Conservation (phyloP, 805 yeast genomes). For the Spathaspora passalidarum region DNA sequence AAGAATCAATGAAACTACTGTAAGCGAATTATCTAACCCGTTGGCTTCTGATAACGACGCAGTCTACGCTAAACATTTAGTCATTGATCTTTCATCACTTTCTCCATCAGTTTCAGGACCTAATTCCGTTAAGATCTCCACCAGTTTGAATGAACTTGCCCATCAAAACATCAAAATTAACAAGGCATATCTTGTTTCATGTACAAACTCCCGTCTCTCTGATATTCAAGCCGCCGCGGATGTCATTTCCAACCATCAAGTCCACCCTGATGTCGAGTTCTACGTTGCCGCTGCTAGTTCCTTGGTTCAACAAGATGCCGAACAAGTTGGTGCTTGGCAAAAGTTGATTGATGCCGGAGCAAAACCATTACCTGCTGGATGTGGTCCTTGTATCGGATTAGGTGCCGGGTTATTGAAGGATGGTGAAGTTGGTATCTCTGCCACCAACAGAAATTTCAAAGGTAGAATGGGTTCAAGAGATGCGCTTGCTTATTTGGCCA, state of each 20-base stretch:
- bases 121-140: slow-evolving; percentile 91
- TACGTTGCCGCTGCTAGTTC: slow-evolving; percentile 98
- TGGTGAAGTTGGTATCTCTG: slow-evolving; percentile 97
- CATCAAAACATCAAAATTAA: slow-evolving; percentile 71
- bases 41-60: slow-evolving; percentile 71
- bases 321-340: slow-evolving; percentile 89
- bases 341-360: slow-evolving; percentile 89
- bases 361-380: slow-evolving; percentile 93
- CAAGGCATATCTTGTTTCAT: slow-evolving; percentile 96
- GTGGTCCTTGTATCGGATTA: slow-evolving; percentile 98
- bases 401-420: slow-evolving; percentile 92
- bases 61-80: slow-evolving; percentile 81
- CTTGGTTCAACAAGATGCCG: slow-evolving; percentile 90
- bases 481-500: slow-evolving; percentile 92
- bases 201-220: slow-evolving; percentile 91
- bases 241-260: slow-evolving; percentile 74
- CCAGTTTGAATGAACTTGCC: slow-evolving; percentile 71
- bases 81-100: slow-evolving; percentile 73
- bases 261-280: slow-evolving; percentile 88
- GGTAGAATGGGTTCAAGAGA: slow-evolving; percentile 99
- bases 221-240: slow-evolving; percentile 95
- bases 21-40: slow-evolving; percentile 49
- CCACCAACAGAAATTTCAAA: slow-evolving; percentile 97
- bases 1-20: slow-evolving; percentile 64
- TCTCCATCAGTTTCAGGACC: slow-evolving; percentile 95